Evolutionary conservation across 1,139 yeast genomes (phyloP), one percentile per base, ranked within the genome.

Genomic region (Geotrichum siamense): DNA sequence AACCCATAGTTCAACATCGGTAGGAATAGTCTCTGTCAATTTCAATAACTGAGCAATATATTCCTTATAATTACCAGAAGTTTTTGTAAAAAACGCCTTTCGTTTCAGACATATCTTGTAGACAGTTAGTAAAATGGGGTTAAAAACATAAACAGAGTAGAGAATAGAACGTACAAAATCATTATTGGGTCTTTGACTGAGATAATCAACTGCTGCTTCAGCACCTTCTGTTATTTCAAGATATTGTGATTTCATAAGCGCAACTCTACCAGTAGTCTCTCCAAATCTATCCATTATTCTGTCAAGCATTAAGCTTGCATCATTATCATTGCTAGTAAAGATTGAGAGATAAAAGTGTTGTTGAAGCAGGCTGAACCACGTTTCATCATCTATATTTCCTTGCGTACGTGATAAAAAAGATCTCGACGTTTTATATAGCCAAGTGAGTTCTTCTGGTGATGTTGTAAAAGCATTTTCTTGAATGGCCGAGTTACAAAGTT

Each of bases 1-100:
- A 38, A 78, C 71, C 94, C 94, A 86, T 1, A 84, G 67, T 52
- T 81, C 77, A 5, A 75, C 66, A 61, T 91, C 97, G 25, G 79
- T 62, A 0, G 96, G 96, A 53, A 73, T 76, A 43, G 70, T 59
- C 41, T 75, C 74, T 43, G 79, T 61, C 54, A 72, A 74, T 47
- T 63, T 67, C 29, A 65, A 61, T 51, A 83, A 67, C 49, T 71
- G 74, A 38, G 65, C 63, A 37, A 79, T 71, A 56, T 77, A 80
- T 9, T 51, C 63, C 60, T 55, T 61, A 53, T 48, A 43, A 39
- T 61, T 56, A 9, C 59, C 61, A 10, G 49, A 53, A 41, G 55
- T 56, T 43, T 61, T 65, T 5, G 58, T 48, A 26, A 68, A 42
- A 6, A 64, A 61, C 0, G 65, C 58, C 46, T 64, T 61, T 35